Evolutionary conservation across 106 monocot genomes (phyloP), one percentile per base, ranked within the genome.

Genomic region (Agapanthus africanus): DNA sequence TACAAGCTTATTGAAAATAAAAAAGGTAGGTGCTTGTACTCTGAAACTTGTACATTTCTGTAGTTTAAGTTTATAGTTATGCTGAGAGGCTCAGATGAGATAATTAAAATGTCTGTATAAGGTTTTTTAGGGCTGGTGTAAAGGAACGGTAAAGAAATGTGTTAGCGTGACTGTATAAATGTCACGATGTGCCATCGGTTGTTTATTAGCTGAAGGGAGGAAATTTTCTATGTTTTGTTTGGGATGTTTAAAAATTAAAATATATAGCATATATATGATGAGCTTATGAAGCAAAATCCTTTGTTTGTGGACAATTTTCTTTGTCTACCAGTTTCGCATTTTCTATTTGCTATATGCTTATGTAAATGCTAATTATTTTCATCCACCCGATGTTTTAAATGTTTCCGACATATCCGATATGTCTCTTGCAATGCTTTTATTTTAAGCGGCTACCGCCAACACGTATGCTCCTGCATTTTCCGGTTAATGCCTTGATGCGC

Each of bases 41-140:
- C n/a, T n/a, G 18, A 69, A 78, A 63, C 34, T n/a, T 79, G 79
- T 79, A 79, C 38, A 79, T 79, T 79, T n/a, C 31, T 74, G 70
- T 79, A 79, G 73, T 73, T 50, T 69, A 31, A 63, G 46, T 28
- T 66, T n/a, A 61, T 63, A 41, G 71, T 66, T n/a, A 76, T 35
- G 62, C 8, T 59, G 67, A 67, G 59, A n/a, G n/a, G 59, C 52
- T 68, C 40, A 68, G 44, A 39, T 52, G 25, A 41, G 33, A 57
- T 67, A 71, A 60, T n/a, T n/a, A n/a, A 73, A 34, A 70, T 65
- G 60, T 51, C 61, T 79, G 72, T 60, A 62, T 54, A 72, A 78
- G 78, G 50, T 61, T 2, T 72, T 66, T n/a, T n/a, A n/a, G 42
- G 18, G 23, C 52, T 66, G 46, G 23, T 79, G 69, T 79, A 74